Conservation (phyloP, 1,284 basidiomycete species). For the Trichosporon faecale region DNA sequence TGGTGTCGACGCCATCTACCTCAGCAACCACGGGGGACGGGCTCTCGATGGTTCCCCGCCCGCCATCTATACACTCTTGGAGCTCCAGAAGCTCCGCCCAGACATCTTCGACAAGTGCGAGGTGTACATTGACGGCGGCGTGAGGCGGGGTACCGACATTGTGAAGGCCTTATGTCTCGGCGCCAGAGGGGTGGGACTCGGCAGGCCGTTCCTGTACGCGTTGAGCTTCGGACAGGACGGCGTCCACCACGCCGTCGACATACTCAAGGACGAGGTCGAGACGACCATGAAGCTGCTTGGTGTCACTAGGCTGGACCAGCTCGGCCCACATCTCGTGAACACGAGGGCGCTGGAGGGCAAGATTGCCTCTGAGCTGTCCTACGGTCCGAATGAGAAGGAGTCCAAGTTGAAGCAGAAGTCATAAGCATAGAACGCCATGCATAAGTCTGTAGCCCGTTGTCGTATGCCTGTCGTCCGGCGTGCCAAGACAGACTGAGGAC, state of each 20-base stretch:
- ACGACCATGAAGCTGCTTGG: constrained; percentile 77
- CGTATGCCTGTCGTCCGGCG: too few species aligned
- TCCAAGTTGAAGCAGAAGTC: not conserved
- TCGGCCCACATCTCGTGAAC: constrained; percentile 49
- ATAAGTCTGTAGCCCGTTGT: too few species aligned
- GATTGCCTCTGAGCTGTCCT: constrained; percentile 30
- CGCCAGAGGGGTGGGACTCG: constrained; percentile 54
- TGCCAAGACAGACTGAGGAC: too few species aligned
- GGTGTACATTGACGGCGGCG: constrained; percentile 54
- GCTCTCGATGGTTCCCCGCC: constrained; percentile 50
- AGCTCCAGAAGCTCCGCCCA: constrained; percentile 51
- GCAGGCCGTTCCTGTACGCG: constrained; percentile 54
- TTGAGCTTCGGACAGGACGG: constrained; percentile 52
- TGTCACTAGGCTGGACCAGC: constrained; percentile 59
- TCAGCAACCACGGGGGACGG: constrained; percentile 50
- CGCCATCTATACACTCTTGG: constrained; percentile 52
- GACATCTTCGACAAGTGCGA: constrained; percentile 51
- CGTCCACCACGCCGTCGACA: constrained; percentile 53
- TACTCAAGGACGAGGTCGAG: constrained; percentile 56
- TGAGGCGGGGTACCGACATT: constrained; percentile 55
- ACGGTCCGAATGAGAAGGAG: constrained; percentile 26
- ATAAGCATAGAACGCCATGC: too few species aligned
- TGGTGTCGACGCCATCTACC: constrained; percentile 52
- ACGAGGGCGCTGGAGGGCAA: constrained; percentile 35
- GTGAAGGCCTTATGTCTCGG: constrained; percentile 56